Conservation (phyloP, 495 filamentous ascomycete species). For the Pyrenula aspistea region DNA sequence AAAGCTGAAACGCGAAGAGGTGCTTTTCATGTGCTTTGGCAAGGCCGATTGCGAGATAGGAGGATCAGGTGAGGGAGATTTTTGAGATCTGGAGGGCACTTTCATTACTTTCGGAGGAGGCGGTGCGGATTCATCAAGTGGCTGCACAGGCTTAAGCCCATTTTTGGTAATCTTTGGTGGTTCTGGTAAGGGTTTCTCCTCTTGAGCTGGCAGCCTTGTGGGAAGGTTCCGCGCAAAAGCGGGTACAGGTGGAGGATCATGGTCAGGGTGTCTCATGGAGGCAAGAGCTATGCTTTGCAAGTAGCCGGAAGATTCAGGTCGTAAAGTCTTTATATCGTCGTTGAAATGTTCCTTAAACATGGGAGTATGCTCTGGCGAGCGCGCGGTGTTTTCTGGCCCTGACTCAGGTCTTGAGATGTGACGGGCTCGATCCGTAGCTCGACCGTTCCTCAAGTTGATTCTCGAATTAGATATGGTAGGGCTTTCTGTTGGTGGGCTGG, state of each 20-base stretch:
- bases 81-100: conserved; percentile 13
- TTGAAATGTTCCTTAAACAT: conserved; percentile 60
- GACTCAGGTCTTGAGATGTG: conserved; percentile 8
- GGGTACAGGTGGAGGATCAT: conserved; percentile 26
- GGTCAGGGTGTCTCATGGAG: conserved; percentile 19
- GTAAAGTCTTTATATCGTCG: conserved; percentile 38
- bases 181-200: conserved; percentile 3
- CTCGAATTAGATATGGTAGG: conserved; percentile 3
- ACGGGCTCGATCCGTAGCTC: conserved; percentile 5
- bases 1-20: conserved; percentile 82
- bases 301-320: conserved; percentile 37
- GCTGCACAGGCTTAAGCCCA: background rate
- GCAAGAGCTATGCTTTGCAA: conserved; percentile 32
- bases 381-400: conserved; percentile 19
- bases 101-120: background rate
- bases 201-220: conserved; percentile 20
- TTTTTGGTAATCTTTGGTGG: conserved; percentile 1
- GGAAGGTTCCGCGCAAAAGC: conserved; percentile 40
- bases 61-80: conserved; percentile 20
- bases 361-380: conserved; percentile 42
- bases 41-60: conserved; percentile 26
- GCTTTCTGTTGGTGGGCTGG: conserved; percentile 19
- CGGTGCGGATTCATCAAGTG: background rate
- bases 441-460: conserved; percentile 5
- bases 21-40: conserved; percentile 73